phyloP scores from a whole-genome alignment of 2,329 filamentous ascomycete genomes.

The Cryoendolithus antarcticus region DNA sequence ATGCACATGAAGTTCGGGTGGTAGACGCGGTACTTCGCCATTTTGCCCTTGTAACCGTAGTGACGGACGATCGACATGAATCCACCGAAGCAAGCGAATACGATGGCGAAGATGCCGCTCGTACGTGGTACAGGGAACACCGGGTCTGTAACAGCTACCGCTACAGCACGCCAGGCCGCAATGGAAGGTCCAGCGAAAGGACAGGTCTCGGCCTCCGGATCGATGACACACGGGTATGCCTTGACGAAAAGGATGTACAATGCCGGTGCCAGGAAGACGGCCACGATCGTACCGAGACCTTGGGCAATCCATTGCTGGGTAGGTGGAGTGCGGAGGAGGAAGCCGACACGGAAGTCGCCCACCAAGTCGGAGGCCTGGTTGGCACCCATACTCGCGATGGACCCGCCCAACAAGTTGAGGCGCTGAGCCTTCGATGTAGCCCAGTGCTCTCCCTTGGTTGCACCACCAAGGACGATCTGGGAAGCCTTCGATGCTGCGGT shows the following conservation, averaged over 20 bases:
- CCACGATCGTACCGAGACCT: constrained; percentile 47
- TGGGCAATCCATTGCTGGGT: constrained; percentile 56
- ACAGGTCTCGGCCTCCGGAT: constrained; percentile 36
- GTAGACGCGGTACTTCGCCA: constrained; percentile 43
- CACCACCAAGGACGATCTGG: constrained; percentile 55
- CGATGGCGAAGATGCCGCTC: constrained; percentile 46
- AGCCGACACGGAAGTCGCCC: constrained; percentile 55
- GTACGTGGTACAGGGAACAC: constrained; percentile 42
- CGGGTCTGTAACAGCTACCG: constrained; percentile 48
- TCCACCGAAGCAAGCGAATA: constrained; percentile 41
- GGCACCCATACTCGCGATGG: constrained; percentile 28
- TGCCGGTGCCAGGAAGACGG: constrained; percentile 54
- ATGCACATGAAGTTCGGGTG: constrained; percentile 53
- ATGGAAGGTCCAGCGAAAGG: constrained; percentile 52
- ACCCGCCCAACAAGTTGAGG: constrained; percentile 53
- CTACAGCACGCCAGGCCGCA: constrained; percentile 53
- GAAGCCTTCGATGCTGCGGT: constrained; percentile 57
- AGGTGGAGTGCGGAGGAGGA: constrained; percentile 53
- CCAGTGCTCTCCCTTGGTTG: constrained; percentile 44
- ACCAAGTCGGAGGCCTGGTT: constrained; percentile 38
- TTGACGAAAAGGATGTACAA: constrained; percentile 56
- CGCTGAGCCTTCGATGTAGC: constrained; percentile 42
- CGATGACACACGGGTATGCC: constrained; percentile 57
- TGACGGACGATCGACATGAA: constrained; percentile 42
- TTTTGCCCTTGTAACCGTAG: constrained; percentile 40